phyloP scores from a whole-genome alignment of 495 filamentous ascomycete species.

The Trichoderma erinaceum region DNA sequence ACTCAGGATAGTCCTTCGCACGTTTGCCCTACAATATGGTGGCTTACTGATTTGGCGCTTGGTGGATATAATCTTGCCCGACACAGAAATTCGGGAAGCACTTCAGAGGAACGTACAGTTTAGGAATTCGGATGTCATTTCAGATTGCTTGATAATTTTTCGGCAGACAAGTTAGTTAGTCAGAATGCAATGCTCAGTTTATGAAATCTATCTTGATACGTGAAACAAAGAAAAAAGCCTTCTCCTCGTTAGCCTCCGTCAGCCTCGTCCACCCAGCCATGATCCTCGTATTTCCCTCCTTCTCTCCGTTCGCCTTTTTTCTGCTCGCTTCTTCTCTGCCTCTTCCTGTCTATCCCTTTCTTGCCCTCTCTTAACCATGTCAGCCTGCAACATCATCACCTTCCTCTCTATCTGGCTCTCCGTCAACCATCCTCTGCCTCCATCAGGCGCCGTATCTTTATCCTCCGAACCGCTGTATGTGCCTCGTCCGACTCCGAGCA shows the following conservation, averaged over 20 bases:
- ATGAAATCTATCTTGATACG: not conserved
- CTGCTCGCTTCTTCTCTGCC: slow-evolving; percentile 15
- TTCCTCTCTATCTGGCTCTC: slow-evolving; percentile 29
- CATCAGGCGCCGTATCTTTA: slow-evolving; percentile 27
- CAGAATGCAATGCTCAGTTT: not conserved
- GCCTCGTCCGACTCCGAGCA: slow-evolving; percentile 27
- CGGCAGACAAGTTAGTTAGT: not conserved
- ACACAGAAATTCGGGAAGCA: not conserved
- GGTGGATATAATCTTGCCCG: not conserved
- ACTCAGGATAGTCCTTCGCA: not conserved
- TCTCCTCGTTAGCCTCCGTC: not conserved
- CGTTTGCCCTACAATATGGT: not conserved
- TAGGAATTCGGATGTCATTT: not conserved
- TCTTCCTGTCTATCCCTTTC: slow-evolving; percentile 12
- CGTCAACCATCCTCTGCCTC: slow-evolving; percentile 23
- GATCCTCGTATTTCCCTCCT: slow-evolving; percentile 24
- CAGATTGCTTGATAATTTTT: not conserved
- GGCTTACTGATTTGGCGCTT: not conserved
- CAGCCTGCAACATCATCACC: slow-evolving; percentile 28
- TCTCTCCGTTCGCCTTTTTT: slow-evolving; percentile 23
- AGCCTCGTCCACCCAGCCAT: slow-evolving; percentile 2
- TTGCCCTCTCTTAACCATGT: slow-evolving; percentile 16
- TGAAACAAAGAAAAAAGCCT: too few species aligned
- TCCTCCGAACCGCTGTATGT: slow-evolving; percentile 26
- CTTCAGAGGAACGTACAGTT: not conserved